These are phyloP conservation scores for Heracleum sosnowskyi DNA, from an alignment of 129 eudicot genomes.

Conservation along the genomic window DNA sequence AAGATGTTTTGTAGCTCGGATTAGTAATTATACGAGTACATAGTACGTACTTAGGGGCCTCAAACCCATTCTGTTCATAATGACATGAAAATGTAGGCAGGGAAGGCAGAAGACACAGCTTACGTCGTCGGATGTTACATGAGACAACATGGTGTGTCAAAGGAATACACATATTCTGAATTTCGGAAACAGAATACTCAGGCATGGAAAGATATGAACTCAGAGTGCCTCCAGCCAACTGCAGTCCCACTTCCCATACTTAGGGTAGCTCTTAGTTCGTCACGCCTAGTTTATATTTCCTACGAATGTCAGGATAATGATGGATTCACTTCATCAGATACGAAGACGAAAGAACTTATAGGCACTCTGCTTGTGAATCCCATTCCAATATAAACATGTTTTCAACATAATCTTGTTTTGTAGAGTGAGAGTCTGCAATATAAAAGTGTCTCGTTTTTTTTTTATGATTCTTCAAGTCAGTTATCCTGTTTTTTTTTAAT, in stretches of 20 bases:
- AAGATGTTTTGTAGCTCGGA: too few relatives aligned
- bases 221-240: not conserved
- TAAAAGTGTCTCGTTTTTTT: too few relatives aligned
- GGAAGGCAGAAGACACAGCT: not conserved
- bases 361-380: not conserved
- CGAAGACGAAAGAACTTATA: not conserved
- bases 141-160: not conserved
- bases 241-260: not conserved
- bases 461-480: too few relatives aligned
- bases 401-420: too few relatives aligned
- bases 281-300: not conserved
- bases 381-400: not conserved
- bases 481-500: too few relatives aligned
- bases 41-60: too few relatives aligned
- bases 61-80: too few relatives aligned
- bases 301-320: not conserved
- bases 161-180: not conserved
- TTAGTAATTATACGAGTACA: too few relatives aligned
- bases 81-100: not conserved
- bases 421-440: too few relatives aligned
- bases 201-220: not conserved
- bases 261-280: not conserved
- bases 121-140: not conserved
- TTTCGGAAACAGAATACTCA: not conserved
- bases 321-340: not conserved